Evolutionary conservation across 305 asterid species (phyloP).

Genomic region (Galium porrigens): DNA sequence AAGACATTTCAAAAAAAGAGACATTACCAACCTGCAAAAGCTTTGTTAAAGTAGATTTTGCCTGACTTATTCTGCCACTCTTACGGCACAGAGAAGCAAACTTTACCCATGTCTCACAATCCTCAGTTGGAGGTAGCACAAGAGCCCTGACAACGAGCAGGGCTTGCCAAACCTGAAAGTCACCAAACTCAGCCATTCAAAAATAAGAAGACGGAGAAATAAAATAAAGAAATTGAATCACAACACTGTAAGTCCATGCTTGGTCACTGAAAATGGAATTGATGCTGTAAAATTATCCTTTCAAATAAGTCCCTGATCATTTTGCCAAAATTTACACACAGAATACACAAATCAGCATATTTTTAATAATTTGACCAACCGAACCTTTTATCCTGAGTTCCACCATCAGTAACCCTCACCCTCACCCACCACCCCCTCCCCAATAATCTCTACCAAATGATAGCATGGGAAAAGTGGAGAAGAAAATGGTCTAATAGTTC

Average conservation of each 20-base stretch:
- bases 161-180: conserved; percentile 78
- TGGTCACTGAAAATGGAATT: neutral
- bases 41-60: conserved; percentile 77
- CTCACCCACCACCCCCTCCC: neutral
- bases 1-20: conserved; percentile 2
- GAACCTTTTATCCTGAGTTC: neutral
- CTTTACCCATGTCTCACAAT: conserved; percentile 92
- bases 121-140: conserved; percentile 94
- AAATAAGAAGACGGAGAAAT: conserved; percentile 9
- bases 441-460: neutral
- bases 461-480: neutral
- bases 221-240: neutral
- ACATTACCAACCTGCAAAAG: conserved; percentile 64
- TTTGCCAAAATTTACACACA: conserved; percentile 2
- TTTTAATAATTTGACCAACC: neutral
- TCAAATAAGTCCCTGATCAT: neutral
- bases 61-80: conserved; percentile 95
- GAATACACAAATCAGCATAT: neutral
- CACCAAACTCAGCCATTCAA: conserved; percentile 14
- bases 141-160: conserved; percentile 81
- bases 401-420: neutral
- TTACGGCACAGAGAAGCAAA: conserved; percentile 93
- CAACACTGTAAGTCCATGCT: neutral
- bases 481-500: neutral
- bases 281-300: neutral